Percentiles rank a stretch among this genome's conserved stretches.
These are phyloP conservation scores for Gnetum montanum DNA, from an alignment of 75 land plant genomes.

Conservation along the genomic window DNA sequence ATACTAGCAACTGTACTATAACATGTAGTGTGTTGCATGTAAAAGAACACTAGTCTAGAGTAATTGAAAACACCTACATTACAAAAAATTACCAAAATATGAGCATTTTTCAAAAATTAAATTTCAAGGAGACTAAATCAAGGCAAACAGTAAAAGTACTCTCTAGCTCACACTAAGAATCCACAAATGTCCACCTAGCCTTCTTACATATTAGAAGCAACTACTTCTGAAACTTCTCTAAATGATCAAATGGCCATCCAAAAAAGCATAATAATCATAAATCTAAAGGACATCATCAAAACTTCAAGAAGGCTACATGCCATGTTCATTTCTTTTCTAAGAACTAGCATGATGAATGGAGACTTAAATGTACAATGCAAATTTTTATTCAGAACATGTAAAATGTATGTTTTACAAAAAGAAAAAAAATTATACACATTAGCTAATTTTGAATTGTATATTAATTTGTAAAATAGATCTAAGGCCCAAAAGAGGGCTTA, in stretches of 20 bases:
- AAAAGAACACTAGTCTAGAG: conserved; percentile 94
- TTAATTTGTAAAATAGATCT: no score
- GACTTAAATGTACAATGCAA: conserved; percentile 41
- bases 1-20: conserved; percentile 84
- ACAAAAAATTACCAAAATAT: conserved; percentile 5
- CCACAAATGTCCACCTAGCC: conserved; percentile 69
- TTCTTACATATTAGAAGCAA: conserved; percentile 65
- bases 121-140: not conserved
- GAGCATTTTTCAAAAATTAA: no score
- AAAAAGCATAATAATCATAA: conserved; percentile 61
- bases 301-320: conserved; percentile 69
- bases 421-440: no score
- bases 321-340: conserved; percentile 77
- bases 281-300: conserved; percentile 62
- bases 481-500: no score
- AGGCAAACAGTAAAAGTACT: conserved; percentile 29
- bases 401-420: no score
- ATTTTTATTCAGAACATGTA: no score
- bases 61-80: conserved; percentile 67
- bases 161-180: conserved; percentile 86
- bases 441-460: no score
- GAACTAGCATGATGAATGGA: conserved; percentile 79
- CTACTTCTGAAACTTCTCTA: conserved; percentile 73
- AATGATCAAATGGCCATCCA: conserved; percentile 91
- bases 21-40: conserved; percentile 66